Conservation (phyloP, 345 rosid genomes). For the Noccaea bulbosa region DNA sequence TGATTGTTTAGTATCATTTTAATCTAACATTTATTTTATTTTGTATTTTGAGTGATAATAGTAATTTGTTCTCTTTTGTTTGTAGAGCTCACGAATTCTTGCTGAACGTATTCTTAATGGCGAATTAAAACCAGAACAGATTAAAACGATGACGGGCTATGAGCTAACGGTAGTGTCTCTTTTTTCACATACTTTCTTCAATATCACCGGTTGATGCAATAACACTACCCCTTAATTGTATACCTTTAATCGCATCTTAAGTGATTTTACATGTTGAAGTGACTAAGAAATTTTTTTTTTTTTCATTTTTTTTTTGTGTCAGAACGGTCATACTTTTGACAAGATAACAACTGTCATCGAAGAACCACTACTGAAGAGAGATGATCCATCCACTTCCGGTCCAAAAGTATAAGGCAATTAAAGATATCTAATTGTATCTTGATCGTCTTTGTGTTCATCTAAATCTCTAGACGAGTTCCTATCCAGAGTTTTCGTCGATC, state of each 20-base stretch:
- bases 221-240: not conserved
- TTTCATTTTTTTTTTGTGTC: not conserved
- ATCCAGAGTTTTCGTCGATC: too few species aligned
- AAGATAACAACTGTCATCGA: constrained; percentile 9
- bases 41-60: not conserved
- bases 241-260: not conserved
- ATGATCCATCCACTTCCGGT: not conserved
- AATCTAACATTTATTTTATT: not conserved
- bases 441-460: not conserved
- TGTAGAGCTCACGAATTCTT: constrained; percentile 52
- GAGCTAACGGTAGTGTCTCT: constrained; percentile 14
- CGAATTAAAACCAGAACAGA: constrained; percentile 57
- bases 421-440: not conserved
- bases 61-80: constrained; percentile 5
- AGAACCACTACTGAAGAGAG: not conserved
- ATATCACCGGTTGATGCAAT: not conserved
- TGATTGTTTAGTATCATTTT: not conserved
- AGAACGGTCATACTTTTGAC: constrained; percentile 18
- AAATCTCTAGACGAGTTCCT: too few species aligned
- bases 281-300: not conserved
- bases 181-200: not conserved
- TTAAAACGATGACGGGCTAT: not conserved
- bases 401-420: not conserved
- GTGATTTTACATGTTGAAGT: constrained; percentile 9
- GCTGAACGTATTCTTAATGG: constrained; percentile 64